Conservation (phyloP, 345 rosid genomes). For the Salix purpurea region DNA sequence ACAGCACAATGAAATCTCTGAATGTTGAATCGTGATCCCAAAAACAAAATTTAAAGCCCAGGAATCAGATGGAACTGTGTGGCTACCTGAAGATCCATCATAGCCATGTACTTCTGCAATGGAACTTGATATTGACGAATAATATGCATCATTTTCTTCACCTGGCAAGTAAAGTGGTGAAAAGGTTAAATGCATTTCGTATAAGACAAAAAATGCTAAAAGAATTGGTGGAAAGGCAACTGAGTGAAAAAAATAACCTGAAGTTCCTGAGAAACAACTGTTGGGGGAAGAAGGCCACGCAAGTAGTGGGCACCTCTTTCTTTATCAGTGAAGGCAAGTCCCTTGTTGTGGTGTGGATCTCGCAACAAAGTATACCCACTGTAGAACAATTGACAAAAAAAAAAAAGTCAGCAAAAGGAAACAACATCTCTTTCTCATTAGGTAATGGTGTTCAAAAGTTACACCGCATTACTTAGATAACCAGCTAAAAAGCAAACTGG, state of each 20-base stretch:
- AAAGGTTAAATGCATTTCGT: constrained; percentile 1
- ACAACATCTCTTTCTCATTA: not conserved
- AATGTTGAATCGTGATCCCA: not conserved
- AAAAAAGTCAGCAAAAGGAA: not conserved
- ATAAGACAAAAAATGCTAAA: not conserved
- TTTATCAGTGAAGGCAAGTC: constrained; percentile 76
- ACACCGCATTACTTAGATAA: not conserved
- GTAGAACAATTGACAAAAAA: constrained; percentile 7
- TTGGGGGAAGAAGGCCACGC: constrained; percentile 91
- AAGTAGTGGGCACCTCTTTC: constrained; percentile 91
- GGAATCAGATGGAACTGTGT: not conserved
- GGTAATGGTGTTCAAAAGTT: not conserved
- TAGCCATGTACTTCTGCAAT: constrained; percentile 85
- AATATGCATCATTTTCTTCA: constrained; percentile 79
- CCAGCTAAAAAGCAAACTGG: not conserved
- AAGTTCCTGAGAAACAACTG: constrained; percentile 78
- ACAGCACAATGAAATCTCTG: not conserved
- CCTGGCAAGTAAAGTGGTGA: constrained; percentile 34
- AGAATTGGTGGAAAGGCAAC: constrained; percentile 1
- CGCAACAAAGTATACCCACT: constrained; percentile 94
- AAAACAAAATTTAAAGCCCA: not conserved
- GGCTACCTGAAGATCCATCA: constrained; percentile 95
- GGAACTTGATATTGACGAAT: constrained; percentile 89
- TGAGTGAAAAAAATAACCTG: constrained; percentile 46
- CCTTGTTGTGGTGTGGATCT: constrained; percentile 95